Evolutionary conservation across 768 basidiomycete genomes (phyloP).

Genomic region (Phylloporus rhodoxanthus): DNA sequence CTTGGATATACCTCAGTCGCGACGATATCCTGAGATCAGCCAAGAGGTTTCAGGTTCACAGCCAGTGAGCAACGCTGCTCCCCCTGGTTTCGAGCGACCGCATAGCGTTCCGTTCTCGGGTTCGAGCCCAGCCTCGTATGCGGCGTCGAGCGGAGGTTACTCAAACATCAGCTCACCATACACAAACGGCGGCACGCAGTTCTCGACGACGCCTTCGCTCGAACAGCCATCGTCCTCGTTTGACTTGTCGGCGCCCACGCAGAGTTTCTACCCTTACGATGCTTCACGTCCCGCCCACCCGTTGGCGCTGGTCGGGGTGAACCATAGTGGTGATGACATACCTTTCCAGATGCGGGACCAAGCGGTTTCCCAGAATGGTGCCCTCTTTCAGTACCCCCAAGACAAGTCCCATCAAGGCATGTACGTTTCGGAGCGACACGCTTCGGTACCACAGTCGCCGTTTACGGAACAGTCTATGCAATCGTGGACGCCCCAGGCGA

Average conservation of each 20-base stretch:
- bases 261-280: slow-evolving; percentile 21
- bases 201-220: slow-evolving; percentile 15
- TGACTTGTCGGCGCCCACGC: slow-evolving; percentile 15
- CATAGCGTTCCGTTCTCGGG: slow-evolving; percentile 15
- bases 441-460: slow-evolving; percentile 16
- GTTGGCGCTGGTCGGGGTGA: slow-evolving; percentile 18
- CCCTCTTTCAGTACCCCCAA: slow-evolving; percentile 15
- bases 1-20: slow-evolving; percentile 14
- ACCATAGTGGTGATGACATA: slow-evolving; percentile 12
- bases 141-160: slow-evolving; percentile 21
- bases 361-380: slow-evolving; percentile 12
- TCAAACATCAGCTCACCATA: slow-evolving; percentile 25
- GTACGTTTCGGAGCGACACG: slow-evolving; percentile 22
- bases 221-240: slow-evolving; percentile 20
- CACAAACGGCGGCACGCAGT: slow-evolving; percentile 14
- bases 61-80: slow-evolving; percentile 4
- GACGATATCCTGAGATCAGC: slow-evolving; percentile 13
- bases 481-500: slow-evolving; percentile 18
- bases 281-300: slow-evolving; percentile 11
- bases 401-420: slow-evolving; percentile 23
- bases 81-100: slow-evolving; percentile 19
- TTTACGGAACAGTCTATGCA: slow-evolving; percentile 16
- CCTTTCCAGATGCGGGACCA: slow-evolving; percentile 16
- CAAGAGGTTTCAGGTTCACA: slow-evolving; percentile 8
- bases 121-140: slow-evolving; percentile 24